These are phyloP conservation scores for Alternaria hordeiaustralica DNA, from an alignment of 2,329 filamentous ascomycete genomes.

Conservation along the genomic window DNA sequence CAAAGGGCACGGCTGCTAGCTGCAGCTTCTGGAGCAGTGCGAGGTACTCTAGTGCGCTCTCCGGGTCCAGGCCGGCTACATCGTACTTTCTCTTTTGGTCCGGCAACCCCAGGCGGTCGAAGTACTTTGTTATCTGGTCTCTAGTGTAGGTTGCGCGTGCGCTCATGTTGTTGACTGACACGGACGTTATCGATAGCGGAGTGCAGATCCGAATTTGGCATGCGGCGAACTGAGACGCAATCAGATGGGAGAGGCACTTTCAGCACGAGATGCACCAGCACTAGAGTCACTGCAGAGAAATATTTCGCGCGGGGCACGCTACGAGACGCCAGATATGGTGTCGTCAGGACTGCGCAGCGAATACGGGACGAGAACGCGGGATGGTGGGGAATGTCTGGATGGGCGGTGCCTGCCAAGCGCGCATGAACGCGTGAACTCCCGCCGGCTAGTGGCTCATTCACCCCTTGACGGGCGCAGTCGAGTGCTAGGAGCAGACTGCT, in stretches of 20 bases:
- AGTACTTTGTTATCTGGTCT: conserved; percentile 43
- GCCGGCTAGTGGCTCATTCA: conserved; percentile 3
- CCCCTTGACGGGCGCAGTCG: conserved; percentile 13
- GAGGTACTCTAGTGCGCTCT: conserved; percentile 38
- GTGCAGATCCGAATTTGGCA: conserved; percentile 13
- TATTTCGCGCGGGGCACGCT: neutral
- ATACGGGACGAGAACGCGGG: neutral
- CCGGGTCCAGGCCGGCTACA: conserved; percentile 25
- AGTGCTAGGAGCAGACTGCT: neutral
- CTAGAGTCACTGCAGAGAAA: neutral
- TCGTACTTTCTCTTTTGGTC: conserved; percentile 32
- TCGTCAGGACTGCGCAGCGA: conserved; percentile 7
- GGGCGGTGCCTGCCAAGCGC: conserved; percentile 14
- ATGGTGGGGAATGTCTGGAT: conserved; percentile 7
- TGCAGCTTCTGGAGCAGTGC: conserved; percentile 48
- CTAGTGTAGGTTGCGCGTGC: conserved; percentile 28
- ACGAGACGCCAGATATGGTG: neutral
- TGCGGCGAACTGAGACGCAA: neutral
- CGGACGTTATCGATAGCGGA: conserved; percentile 3
- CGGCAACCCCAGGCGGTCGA: conserved; percentile 43
- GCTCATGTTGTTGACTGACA: conserved; percentile 3
- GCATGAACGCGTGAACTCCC: conserved; percentile 7
- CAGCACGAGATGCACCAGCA: neutral
- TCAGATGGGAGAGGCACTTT: neutral
- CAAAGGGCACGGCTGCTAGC: conserved; percentile 60